A percentile compares a stretch with the other conserved stretches of the same genome.
Evolutionary conservation across 208 protist species (phyloP).

Genomic region (Leishmania aethiopica): DNA sequence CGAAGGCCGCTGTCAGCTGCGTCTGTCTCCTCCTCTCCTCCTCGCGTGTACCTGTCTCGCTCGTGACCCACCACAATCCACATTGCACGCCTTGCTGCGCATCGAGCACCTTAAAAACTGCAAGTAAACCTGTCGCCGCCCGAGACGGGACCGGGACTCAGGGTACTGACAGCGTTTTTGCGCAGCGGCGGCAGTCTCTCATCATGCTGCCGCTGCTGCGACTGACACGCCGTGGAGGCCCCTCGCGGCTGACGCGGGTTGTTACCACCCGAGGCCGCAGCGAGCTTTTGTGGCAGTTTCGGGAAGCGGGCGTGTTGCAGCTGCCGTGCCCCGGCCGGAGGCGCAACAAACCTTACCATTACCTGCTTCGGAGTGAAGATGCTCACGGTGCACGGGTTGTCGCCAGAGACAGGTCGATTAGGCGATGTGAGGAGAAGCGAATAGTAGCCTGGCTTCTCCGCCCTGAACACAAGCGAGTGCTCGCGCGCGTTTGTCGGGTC

Average conservation of each 20-base stretch:
- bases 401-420: conserved; percentile 42
- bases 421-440: conserved; percentile 57
- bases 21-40: not conserved
- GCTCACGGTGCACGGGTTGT: conserved; percentile 62
- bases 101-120: conserved; percentile 1
- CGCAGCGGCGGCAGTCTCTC: conserved; percentile 16
- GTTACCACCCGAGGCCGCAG: not conserved
- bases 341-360: conserved; percentile 58
- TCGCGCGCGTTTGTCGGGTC: conserved; percentile 81
- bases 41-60: not conserved
- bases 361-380: conserved; percentile 69
- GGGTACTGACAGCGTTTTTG: conserved; percentile 3
- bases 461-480: conserved; percentile 74
- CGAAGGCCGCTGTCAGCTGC: not conserved
- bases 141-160: not conserved
- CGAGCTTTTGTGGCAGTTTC: conserved; percentile 31
- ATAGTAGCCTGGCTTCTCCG: conserved; percentile 53
- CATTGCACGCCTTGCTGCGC: not conserved
- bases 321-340: conserved; percentile 44
- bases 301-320: conserved; percentile 54
- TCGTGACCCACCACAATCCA: not conserved
- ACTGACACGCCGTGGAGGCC: conserved; percentile 1
- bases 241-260: not conserved
- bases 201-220: conserved; percentile 3
- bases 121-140: not conserved